These are phyloP conservation scores for Eleusine indica DNA, from an alignment of 176 grass and related monocot genomes.

Conservation along the genomic window DNA sequence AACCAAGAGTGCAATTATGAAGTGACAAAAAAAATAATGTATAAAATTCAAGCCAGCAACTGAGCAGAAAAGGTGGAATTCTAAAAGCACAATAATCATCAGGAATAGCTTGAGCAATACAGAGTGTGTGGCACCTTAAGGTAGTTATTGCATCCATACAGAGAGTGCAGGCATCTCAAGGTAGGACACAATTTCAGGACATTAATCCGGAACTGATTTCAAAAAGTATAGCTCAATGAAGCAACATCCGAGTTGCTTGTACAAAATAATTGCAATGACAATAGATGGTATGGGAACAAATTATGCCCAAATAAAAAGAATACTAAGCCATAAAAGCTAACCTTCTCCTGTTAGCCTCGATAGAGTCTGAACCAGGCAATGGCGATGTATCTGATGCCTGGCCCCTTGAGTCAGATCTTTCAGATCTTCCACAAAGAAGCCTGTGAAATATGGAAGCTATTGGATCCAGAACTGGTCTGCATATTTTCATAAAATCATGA, in stretches of 20 bases:
- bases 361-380: conserved; percentile 84
- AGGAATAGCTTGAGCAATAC: neutral
- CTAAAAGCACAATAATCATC: conserved; percentile 17
- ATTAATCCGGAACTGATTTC: conserved; percentile 6
- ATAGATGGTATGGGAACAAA: neutral
- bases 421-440: conserved; percentile 87
- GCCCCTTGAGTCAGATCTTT: conserved; percentile 62
- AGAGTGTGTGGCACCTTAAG: neutral
- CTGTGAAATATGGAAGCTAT: conserved; percentile 83
- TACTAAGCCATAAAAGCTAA: conserved; percentile 37
- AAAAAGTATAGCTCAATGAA: neutral
- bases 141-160: neutral
- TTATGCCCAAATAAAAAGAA: conserved; percentile 14
- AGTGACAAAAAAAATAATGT: neutral
- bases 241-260: neutral
- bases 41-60: neutral
- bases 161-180: neutral
- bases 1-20: neutral
- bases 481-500: conserved; percentile 16
- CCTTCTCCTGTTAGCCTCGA: conserved; percentile 92
- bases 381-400: conserved; percentile 62
- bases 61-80: neutral
- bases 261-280: neutral
- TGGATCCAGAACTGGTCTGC: conserved; percentile 82
- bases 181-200: conserved; percentile 6